phyloP scores from a whole-genome alignment of 1,284 basidiomycete species.

The Naganishia liquefaciens region DNA sequence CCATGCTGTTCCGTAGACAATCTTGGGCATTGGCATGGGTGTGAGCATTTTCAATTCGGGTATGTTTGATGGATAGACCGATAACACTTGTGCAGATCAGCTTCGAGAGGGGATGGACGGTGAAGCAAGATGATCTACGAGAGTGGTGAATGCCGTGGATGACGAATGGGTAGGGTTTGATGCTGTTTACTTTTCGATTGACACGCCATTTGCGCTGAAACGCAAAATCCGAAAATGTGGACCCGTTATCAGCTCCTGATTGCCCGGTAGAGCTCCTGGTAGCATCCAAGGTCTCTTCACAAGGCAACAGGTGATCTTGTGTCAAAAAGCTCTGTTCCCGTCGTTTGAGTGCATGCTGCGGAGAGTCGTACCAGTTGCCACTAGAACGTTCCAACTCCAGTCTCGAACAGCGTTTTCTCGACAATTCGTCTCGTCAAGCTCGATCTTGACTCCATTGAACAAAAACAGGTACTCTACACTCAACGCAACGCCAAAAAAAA shows the following conservation, averaged over 20 bases:
- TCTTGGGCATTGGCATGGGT: slow-evolving; percentile 23
- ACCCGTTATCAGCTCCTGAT: slow-evolving; percentile 6
- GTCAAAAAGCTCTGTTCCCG: not conserved
- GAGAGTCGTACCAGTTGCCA: slow-evolving; percentile 23
- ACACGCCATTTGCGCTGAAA: slow-evolving; percentile 1
- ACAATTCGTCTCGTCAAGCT: slow-evolving; percentile 27
- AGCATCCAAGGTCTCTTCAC: not conserved
- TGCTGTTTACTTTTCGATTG: not conserved
- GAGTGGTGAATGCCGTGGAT: not conserved
- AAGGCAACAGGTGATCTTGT: not conserved
- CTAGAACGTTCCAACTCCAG: slow-evolving; percentile 1
- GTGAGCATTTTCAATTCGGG: not conserved
- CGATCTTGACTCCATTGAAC: slow-evolving; percentile 11
- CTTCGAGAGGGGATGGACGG: not conserved
- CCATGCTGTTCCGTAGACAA: slow-evolving; percentile 51
- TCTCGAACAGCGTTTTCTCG: slow-evolving; percentile 1
- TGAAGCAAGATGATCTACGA: slow-evolving; percentile 4
- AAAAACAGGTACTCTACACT: not conserved
- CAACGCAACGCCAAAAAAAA: slow-evolving; percentile 38
- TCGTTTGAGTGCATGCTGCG: slow-evolving; percentile 19
- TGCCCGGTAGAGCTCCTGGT: not conserved
- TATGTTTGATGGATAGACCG: not conserved
- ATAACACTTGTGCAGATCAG: not conserved
- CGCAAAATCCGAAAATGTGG: slow-evolving; percentile 18
- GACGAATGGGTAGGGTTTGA: not conserved